phyloP scores from a whole-genome alignment of 2,329 filamentous ascomycete genomes.

The Pleomassaria siparia region DNA sequence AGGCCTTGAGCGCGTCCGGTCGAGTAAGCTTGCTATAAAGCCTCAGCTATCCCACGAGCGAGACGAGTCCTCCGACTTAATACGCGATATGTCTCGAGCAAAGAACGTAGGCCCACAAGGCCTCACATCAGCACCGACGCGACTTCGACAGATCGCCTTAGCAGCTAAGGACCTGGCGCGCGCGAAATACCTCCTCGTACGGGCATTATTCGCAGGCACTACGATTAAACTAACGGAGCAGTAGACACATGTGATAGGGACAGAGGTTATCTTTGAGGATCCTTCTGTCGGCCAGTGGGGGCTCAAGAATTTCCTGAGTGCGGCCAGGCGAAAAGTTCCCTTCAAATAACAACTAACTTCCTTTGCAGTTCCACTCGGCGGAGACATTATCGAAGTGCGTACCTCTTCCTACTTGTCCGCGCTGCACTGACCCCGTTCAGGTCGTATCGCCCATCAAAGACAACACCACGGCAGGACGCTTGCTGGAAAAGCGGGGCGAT shows the following conservation, averaged over 20 bases:
- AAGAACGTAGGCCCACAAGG: constrained; percentile 12
- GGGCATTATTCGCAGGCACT: neutral
- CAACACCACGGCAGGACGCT: constrained; percentile 45
- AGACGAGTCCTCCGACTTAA: neutral
- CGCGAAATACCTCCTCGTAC: constrained; percentile 29
- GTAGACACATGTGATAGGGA: constrained; percentile 42
- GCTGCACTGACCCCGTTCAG: constrained; percentile 8
- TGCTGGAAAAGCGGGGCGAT: constrained; percentile 47
- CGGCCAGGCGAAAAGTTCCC: neutral
- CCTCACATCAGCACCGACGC: constrained; percentile 25
- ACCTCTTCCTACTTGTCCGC: neutral
- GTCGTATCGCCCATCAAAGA: constrained; percentile 43
- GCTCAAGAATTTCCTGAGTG: constrained; percentile 45
- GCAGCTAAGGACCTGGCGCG: constrained; percentile 32
- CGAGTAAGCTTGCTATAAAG: constrained; percentile 8
- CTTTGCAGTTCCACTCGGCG: constrained; percentile 44
- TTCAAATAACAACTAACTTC: neutral
- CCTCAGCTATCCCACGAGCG: neutral
- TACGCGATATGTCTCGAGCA: constrained; percentile 10
- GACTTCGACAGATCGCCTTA: constrained; percentile 40
- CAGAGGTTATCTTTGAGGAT: constrained; percentile 45
- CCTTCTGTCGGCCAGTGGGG: constrained; percentile 43
- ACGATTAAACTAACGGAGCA: constrained; percentile 6
- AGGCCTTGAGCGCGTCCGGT: constrained; percentile 2
- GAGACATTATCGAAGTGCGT: constrained; percentile 46